Evolutionary conservation across 805 yeast species (phyloP), one percentile per base, ranked within the genome.

Genomic region (Metschnikowia kofuensis): DNA sequence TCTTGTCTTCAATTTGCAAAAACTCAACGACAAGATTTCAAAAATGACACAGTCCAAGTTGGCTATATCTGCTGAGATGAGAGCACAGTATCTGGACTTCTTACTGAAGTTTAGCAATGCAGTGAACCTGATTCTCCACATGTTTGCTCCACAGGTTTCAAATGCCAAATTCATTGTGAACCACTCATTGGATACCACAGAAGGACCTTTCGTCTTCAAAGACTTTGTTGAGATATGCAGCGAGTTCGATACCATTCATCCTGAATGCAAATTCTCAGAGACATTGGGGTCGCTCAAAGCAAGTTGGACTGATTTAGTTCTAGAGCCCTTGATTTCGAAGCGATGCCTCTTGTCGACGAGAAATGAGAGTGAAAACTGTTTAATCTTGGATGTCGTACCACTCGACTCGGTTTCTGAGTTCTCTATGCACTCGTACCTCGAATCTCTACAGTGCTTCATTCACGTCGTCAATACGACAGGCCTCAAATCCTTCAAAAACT

Each of bases 401-500:
- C 32, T 27, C 9, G 21, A 29, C 3, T 21, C 32, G 1, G 26
- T 44, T 4, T 21, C 11, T 14, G 42, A 21, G 7, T 47, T 50
- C 14, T 40, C 41, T 7, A 48, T 48, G 38, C 38, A 28, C 27
- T 26, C 39, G n/a, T 59, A 53, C 42, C 57, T 70, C 40, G 40
- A 50, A 28, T 67, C 74, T 1, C 43, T 65, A 11, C 50, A 54
- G 7, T 53, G 52, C 38, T 67, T 72, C 35, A 58, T 72, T 15
- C 45, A 50, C 15, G 70, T 69, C 44, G 59, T 72, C 35, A 67
- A 70, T 49, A 30, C 57, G 12, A 44, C 68, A 14, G 47, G 56
- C 28, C 49, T 61, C 26, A 57, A 45, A 4, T 40, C 60, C 0
- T 48, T 69, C 40, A 67, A 62, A 32, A 58, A 61, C 32, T 65